Evolutionary conservation across 148 eudicot genomes (phyloP).

Genomic region (Tetragonia tetragonoides): DNA sequence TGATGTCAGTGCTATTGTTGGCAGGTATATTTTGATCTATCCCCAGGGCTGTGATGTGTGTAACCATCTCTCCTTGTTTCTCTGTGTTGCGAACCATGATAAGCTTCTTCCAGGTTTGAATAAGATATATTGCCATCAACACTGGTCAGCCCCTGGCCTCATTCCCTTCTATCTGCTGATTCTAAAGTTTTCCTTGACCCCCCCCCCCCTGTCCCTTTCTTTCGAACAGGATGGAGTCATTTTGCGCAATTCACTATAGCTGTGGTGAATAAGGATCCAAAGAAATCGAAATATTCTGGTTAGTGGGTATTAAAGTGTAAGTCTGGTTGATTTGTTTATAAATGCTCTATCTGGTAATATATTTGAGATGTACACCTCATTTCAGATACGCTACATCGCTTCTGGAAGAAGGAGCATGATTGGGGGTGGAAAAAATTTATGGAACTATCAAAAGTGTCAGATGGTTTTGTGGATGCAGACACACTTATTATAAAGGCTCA

Average conservation of each 20-base stretch:
- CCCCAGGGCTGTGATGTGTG: conserved; percentile 98
- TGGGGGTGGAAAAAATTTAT: conserved; percentile 99
- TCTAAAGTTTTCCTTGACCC: not conserved
- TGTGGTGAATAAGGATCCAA: conserved; percentile 87
- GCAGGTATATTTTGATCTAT: conserved; percentile 90
- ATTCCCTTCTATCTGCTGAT: conserved; percentile 3
- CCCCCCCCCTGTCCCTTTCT: not conserved
- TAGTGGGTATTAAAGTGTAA: conserved; percentile 12
- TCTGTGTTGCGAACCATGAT: conserved; percentile 89
- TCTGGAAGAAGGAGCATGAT: conserved; percentile 97
- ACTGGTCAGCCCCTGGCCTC: not conserved
- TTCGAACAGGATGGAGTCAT: conserved; percentile 81
- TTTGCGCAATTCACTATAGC: conserved; percentile 95
- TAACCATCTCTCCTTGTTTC: conserved; percentile 91
- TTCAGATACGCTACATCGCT: conserved; percentile 83
- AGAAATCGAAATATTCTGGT: conserved; percentile 92
- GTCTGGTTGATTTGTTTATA: not conserved
- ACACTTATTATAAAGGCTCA: conserved; percentile 81
- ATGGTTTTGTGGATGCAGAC: conserved; percentile 80
- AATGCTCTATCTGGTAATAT: not conserved
- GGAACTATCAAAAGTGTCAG: conserved; percentile 82
- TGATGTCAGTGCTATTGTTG: conserved; percentile 24
- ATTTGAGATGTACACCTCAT: conserved; percentile 8
- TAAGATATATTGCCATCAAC: not conserved
- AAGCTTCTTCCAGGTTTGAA: conserved; percentile 88